These are phyloP conservation scores for Sanguinoderma infundibulare DNA, from an alignment of 1,284 basidiomycete genomes.

Conservation along the genomic window DNA sequence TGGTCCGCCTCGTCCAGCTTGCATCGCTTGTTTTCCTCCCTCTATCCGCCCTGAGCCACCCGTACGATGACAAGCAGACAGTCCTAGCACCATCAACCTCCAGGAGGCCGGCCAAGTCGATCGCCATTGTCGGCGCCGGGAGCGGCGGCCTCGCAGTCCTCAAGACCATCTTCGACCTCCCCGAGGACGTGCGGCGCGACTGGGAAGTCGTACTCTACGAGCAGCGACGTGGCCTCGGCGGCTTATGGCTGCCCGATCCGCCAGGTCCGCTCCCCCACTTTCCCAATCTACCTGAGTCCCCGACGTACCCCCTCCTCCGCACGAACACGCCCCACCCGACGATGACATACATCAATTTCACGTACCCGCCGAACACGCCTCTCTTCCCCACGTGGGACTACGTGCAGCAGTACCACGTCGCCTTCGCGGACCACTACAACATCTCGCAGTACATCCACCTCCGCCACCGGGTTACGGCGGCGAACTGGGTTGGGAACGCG, in stretches of 20 bases:
- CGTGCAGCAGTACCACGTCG: slow-evolving; percentile 50
- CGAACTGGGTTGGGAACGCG: slow-evolving; percentile 49
- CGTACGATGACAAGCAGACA: slow-evolving; percentile 2
- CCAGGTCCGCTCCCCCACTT: slow-evolving; percentile 39
- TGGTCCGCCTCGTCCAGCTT: slow-evolving; percentile 7
- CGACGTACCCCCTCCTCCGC: slow-evolving; percentile 56
- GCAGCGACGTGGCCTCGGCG: slow-evolving; percentile 52
- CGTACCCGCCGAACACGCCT: slow-evolving; percentile 52
- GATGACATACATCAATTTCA: slow-evolving; percentile 57
- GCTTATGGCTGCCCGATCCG: slow-evolving; percentile 56
- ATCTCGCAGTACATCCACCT: slow-evolving; percentile 46
- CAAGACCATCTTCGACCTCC: slow-evolving; percentile 53
- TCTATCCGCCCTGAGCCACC: not conserved
- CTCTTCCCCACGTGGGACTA: slow-evolving; percentile 54
- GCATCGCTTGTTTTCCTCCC: slow-evolving; percentile 5
- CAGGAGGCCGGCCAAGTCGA: slow-evolving; percentile 42
- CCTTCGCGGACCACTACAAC: slow-evolving; percentile 44
- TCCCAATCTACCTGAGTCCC: slow-evolving; percentile 55
- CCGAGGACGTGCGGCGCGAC: slow-evolving; percentile 37
- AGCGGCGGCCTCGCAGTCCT: slow-evolving; percentile 58
- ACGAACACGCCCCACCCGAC: slow-evolving; percentile 57
- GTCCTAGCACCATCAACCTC: not conserved
- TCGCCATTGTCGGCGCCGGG: slow-evolving; percentile 57
- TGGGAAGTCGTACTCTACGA: slow-evolving; percentile 60
- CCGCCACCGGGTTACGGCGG: slow-evolving; percentile 48